Evolutionary conservation across 495 filamentous ascomycete species (phyloP).

Genomic region (Trichoderma orchidacearum): DNA sequence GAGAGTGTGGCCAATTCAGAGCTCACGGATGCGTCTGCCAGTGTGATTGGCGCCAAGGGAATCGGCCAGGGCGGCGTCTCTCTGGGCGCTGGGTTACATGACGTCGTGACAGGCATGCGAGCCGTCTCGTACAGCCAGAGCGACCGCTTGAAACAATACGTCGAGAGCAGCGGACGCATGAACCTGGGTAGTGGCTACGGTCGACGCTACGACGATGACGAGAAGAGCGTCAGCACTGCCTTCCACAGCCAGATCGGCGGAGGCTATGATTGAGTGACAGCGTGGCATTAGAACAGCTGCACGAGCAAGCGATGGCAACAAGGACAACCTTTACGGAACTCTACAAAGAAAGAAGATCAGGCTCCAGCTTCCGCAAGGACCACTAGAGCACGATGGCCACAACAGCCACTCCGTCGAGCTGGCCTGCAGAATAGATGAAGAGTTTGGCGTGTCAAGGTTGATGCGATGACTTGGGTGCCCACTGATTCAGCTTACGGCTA

Average conservation of each 20-base stretch:
- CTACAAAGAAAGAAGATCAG: background rate
- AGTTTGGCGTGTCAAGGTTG: background rate
- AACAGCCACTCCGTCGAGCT: background rate
- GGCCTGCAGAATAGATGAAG: background rate
- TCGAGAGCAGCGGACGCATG: constrained; percentile 51
- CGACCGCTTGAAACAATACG: constrained; percentile 74
- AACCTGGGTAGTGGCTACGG: constrained; percentile 60
- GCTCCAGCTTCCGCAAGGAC: background rate
- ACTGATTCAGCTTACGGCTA: background rate
- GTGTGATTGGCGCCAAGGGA: constrained; percentile 61
- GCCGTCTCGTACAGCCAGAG: constrained; percentile 33
- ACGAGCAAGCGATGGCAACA: background rate
- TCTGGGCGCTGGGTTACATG: constrained; percentile 63
- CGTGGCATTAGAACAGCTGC: background rate
- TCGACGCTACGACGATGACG: constrained; percentile 82
- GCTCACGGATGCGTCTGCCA: constrained; percentile 62
- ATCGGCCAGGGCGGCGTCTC: constrained; percentile 62
- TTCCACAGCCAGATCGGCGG: constrained; percentile 91
- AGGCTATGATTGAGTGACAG: constrained; percentile 68
- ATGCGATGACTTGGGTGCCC: background rate
- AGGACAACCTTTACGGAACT: background rate
- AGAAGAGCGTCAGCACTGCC: constrained; percentile 86
- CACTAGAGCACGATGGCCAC: background rate
- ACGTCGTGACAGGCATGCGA: constrained; percentile 34
- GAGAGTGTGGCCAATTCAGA: constrained; percentile 85